Evolutionary conservation across 148 eudicot genomes (phyloP).

Genomic region (Camellia lanceoleosa): DNA sequence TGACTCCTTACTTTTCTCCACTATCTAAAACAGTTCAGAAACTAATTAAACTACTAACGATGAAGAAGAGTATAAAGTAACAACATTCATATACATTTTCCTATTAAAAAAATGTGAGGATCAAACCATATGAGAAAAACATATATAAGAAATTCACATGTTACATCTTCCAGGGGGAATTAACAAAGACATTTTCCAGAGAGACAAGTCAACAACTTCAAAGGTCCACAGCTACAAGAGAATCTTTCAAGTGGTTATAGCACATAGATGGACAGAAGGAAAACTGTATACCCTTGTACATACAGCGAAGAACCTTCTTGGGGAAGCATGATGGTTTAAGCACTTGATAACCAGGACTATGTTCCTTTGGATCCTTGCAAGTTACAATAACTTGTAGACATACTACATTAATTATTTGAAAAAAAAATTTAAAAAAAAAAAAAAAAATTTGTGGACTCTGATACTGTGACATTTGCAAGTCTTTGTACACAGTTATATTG

Average conservation of each 20-base stretch:
- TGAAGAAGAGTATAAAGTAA: neutral
- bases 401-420: neutral
- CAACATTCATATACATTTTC: neutral
- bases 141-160: slow-evolving; percentile 2
- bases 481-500: neutral
- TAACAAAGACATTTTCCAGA: neutral
- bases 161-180: neutral
- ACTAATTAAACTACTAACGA: slow-evolving; percentile 1
- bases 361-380: neutral
- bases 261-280: neutral
- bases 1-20: slow-evolving; percentile 74
- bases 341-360: neutral
- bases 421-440: neutral
- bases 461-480: neutral
- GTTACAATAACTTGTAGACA: neutral
- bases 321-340: neutral
- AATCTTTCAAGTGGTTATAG: slow-evolving; percentile 3
- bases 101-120: neutral
- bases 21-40: slow-evolving; percentile 47
- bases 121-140: neutral
- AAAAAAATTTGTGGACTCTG: neutral
- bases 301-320: neutral
- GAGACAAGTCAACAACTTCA: neutral
- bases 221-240: neutral
- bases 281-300: neutral